Evolutionary conservation across 106 monocot genomes (phyloP), one percentile per base, ranked within the genome.

Genomic region (Iris macrosiphon): DNA sequence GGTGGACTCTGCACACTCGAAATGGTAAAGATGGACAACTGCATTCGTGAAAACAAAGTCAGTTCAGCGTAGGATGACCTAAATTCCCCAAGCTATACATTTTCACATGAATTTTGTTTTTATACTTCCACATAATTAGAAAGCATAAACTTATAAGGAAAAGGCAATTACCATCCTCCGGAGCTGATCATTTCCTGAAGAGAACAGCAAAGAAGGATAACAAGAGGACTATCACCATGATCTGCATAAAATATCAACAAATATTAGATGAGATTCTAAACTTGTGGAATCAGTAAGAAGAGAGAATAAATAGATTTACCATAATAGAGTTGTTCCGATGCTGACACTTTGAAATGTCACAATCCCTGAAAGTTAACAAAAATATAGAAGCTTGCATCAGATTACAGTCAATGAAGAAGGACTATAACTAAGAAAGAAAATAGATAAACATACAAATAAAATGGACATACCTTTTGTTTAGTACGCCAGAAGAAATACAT

Each of bases 401-500:
- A n/a, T n/a, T n/a, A n/a, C 21, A 7, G 8, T 46, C 19, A 24
- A 46, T 46, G 23, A 35, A n/a, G n/a, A n/a, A n/a, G n/a, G n/a
- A 6, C n/a, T 25, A 27, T 23, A 33, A 22, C 17, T 26, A 25
- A 29, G 19, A 21, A 34, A 7, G 25, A 15, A 42, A 34, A 6
- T 10, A 7, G 33, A n/a, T 14, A 30, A n/a, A n/a, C n/a, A n/a
- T n/a, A n/a, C 30, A 53, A 35, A 43, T 27, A 48, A 22, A 1
- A 40, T 2, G 6, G 30, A 57, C 62, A 47, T 31, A 94, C 93
- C 88, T 84, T 70, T 68, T 78, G 33, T 70, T 70, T 49, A 88
- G 67, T 60, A 65, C 62, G 1, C 84, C 75, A 18, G 88, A 94
- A 20, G 79, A 73, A 28, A 65, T 40, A 62, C 93, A 94, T 20